Evolutionary conservation across 176 grass and related monocot genomes (phyloP), one percentile per base, ranked within the genome.

Genomic region (Oryza officinalis): DNA sequence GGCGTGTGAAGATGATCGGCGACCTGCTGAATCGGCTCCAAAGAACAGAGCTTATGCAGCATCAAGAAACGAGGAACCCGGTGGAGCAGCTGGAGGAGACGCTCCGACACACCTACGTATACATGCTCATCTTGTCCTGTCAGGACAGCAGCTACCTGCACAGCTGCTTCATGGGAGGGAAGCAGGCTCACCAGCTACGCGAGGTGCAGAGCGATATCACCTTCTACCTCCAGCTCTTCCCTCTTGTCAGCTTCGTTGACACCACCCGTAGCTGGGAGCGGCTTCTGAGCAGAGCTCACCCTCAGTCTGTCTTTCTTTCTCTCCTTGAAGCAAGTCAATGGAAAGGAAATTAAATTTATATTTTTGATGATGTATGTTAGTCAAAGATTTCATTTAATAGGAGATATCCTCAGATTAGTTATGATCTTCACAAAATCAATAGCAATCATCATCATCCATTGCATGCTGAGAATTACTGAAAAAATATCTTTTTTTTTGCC

Each of bases 151-250:
- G 86, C 80, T 97, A 90, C 40, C 47, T 92, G 22, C 70, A 97
- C 41, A 81, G 72, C 50, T 69, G 83, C 64, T 82, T 84, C 27
- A 94, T 64, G 77, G 92, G 89, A 59, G 89, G 87, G 81, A 92
- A 83, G 10, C 78, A 82, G 4, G 85, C 89, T 35, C 83, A 82
- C 11, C 87, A 67, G 67, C 86, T 97, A 38, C 76, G 26, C 0
- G 89, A 87, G 88, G 92, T 89, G 47, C 83, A 97, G 90, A 82
- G 28, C 17, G 94, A 94, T 64, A 97, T 97, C 25, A 84, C 86
- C 47, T 88, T 91, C 45, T 92, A 94, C 74, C 81, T 97, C 26
- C 81, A 76, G 72, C 82, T 97, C 27, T 91, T 97, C 75, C 94
- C 94, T 13, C 81, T 97, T 17, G 80, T 97, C 37, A 83, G 83